Evolutionary conservation across 2,329 filamentous ascomycete species (phyloP), one percentile per base, ranked within the genome.

Genomic region (Alternaria panax): DNA sequence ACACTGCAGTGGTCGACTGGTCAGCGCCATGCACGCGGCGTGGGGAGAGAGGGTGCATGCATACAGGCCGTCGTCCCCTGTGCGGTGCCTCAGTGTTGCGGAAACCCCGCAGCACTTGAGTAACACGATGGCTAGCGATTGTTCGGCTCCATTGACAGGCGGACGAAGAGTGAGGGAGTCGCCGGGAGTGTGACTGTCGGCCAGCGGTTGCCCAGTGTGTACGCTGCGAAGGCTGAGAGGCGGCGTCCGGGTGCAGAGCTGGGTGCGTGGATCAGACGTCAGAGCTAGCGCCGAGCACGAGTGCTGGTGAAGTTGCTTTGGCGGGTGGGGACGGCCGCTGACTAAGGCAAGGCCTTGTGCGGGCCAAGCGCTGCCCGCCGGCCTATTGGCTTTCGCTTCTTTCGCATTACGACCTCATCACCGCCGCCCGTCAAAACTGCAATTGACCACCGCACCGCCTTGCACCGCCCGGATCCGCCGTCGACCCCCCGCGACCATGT

Each of bases 401-500:
- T 67, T 66, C 62, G 63, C 62, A 62, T 66, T 57, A 67, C 64
- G 51, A 59, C 61, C 57, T 62, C 61, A 63, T 59, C 51, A 62
- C 64, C 51, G 51, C 54, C 52, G 56, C 59, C 65, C 52, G 57
- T 63, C 69, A 63, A 62, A 60, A 57, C 62, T 63, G 65, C 63
- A 64, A 68, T 74, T 73, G 71, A 67, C 62, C 63, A 60, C 68
- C 63, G 65, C 64, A 72, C 62, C 63, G 52, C 66, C 61, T 65
- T 63, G 60, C 63, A 68, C 63, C 48, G 60, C 63, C 57, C 60
- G 66, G 40, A 52, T 54, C 57, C 59, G 40, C 52, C 65, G 64
- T 57, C 69, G 47, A 63, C 60, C 43, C 46, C 51, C 64, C 74
- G 70, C 70, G 70, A 78, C 77, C 79, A 91, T 92, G 90, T 90